Evolutionary conservation across 129 eudicot species (phyloP).

Genomic region (Chrysanthemum lavandulifolium): DNA sequence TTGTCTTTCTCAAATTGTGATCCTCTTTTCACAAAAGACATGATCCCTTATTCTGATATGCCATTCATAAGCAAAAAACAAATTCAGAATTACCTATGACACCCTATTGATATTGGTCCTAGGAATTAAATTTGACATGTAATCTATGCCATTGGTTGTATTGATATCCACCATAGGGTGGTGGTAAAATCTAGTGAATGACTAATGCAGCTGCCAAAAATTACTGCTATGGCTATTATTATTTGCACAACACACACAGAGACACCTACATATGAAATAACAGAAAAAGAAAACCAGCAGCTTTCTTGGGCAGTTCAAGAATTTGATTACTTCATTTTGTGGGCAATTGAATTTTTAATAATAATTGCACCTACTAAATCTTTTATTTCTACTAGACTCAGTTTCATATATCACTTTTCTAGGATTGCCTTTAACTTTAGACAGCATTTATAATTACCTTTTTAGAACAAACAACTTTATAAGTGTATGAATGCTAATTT

Average conservation of each 20-base stretch:
- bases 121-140: slow-evolving; percentile 11
- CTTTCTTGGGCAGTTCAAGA: slow-evolving; percentile 45
- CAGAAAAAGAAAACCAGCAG: slow-evolving; percentile 15
- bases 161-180: slow-evolving; percentile 12
- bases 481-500: not conserved
- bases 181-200: slow-evolving; percentile 25
- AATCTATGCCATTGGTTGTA: slow-evolving; percentile 3
- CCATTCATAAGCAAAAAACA: not conserved
- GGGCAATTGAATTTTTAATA: slow-evolving; percentile 21
- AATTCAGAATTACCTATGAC: not conserved
- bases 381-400: slow-evolving; percentile 20
- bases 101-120: slow-evolving; percentile 10
- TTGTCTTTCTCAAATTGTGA: too few species aligned
- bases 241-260: slow-evolving; percentile 8
- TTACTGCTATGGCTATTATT: slow-evolving; percentile 14
- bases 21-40: too few species aligned
- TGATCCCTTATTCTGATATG: too few species aligned
- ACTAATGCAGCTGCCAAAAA: slow-evolving; percentile 19
- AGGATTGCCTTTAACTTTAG: slow-evolving; percentile 16
- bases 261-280: slow-evolving; percentile 26
- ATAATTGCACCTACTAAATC: slow-evolving; percentile 21
- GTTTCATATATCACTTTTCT: slow-evolving; percentile 9
- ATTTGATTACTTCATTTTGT: slow-evolving; percentile 35
- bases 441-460: slow-evolving; percentile 13
- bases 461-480: slow-evolving; percentile 3